Evolutionary conservation across 2,329 filamentous ascomycete species (phyloP).

Genomic region (Cercospora nicotianae): DNA sequence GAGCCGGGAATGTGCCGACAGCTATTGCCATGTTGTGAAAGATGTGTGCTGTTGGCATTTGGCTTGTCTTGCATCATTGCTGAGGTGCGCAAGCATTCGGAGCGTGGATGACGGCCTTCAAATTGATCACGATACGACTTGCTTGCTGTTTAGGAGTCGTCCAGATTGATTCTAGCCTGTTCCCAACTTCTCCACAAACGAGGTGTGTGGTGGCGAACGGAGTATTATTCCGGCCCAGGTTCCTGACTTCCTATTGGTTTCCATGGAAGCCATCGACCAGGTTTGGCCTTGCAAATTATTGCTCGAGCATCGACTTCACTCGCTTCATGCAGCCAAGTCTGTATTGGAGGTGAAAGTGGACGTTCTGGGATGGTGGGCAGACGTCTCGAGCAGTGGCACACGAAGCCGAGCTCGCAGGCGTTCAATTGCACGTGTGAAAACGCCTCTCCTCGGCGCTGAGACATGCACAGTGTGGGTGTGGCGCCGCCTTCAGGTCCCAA

Average conservation of each 20-base stretch:
- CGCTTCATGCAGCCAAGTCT: not conserved
- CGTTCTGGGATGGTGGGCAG: not conserved
- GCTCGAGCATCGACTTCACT: slow-evolving; percentile 7
- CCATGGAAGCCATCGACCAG: slow-evolving; percentile 34
- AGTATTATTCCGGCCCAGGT: not conserved
- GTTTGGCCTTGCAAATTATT: not conserved
- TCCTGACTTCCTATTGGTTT: slow-evolving; percentile 51
- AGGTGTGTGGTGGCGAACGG: not conserved
- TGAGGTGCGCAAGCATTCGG: not conserved
- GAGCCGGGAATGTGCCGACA: not conserved
- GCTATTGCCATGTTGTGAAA: not conserved
- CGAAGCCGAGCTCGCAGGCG: not conserved
- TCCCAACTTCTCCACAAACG: not conserved
- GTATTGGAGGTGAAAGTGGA: not conserved
- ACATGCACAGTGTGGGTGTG: slow-evolving; percentile 1
- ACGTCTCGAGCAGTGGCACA: not conserved
- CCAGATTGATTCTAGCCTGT: not conserved
- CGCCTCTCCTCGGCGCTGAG: not conserved
- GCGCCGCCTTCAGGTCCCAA: slow-evolving; percentile 3
- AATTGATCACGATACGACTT: not conserved
- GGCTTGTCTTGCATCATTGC: not conserved
- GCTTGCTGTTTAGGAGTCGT: not conserved
- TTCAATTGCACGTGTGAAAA: slow-evolving; percentile 1
- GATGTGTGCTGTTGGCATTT: not conserved
- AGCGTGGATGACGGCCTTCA: not conserved